phyloP scores from a whole-genome alignment of 345 rosid species.

The Euclidium syriacum region DNA sequence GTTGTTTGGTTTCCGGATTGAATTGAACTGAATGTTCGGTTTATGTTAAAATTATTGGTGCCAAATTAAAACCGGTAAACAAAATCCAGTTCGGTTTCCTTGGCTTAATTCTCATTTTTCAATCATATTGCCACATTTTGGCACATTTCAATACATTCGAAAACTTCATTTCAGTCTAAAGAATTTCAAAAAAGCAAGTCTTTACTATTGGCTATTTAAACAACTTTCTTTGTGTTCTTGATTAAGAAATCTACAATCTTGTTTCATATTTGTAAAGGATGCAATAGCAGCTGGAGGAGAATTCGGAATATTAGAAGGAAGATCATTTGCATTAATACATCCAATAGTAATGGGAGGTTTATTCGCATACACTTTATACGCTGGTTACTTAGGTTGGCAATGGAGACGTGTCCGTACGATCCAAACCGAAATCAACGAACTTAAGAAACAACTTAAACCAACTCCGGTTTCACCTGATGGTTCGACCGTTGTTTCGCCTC shows the following conservation, averaged over 20 bases:
- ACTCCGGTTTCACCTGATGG: slow-evolving; percentile 64
- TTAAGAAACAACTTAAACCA: slow-evolving; percentile 72
- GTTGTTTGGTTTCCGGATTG: too few relatives aligned
- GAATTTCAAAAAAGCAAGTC: too few relatives aligned
- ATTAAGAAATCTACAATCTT: neutral
- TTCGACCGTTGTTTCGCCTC: slow-evolving; percentile 37
- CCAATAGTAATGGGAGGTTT: slow-evolving; percentile 65
- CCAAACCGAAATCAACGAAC: slow-evolving; percentile 59
- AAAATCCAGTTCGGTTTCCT: too few relatives aligned
- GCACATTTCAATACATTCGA: too few relatives aligned
- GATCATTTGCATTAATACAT: slow-evolving; percentile 64
- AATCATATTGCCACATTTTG: too few relatives aligned
- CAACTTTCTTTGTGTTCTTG: neutral
- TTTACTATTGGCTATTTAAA: too few relatives aligned
- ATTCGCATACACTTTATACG: slow-evolving; percentile 57
- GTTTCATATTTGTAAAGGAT: slow-evolving; percentile 41
- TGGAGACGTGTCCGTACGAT: slow-evolving; percentile 87
- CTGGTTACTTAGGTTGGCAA: slow-evolving; percentile 90
- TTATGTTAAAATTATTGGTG: too few relatives aligned
- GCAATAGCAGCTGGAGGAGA: slow-evolving; percentile 75
- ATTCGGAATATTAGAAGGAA: slow-evolving; percentile 83
- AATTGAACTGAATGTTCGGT: too few relatives aligned
- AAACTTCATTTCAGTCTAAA: too few relatives aligned
- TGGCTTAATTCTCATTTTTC: too few relatives aligned
- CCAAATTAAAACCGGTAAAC: too few relatives aligned